A percentile compares a stretch with the other conserved stretches of the same genome.
These are phyloP conservation scores for Globisporangium mamillatum DNA, from an alignment of 352 stramenopile genomes.

Conservation along the genomic window DNA sequence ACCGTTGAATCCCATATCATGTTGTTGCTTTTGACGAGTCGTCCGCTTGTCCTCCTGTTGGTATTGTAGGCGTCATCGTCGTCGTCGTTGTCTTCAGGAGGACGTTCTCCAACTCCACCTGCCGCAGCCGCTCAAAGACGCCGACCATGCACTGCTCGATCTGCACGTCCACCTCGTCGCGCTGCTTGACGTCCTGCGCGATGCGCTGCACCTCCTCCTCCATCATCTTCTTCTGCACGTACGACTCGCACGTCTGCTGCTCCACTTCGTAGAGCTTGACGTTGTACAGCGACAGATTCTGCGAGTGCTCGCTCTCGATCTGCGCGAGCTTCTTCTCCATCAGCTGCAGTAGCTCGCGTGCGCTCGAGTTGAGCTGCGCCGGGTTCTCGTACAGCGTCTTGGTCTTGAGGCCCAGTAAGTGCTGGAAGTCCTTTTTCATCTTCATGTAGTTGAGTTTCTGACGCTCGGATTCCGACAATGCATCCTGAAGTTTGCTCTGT, in stretches of 20 bases:
- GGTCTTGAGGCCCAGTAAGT: conserved; percentile 39
- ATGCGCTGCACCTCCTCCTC: conserved; percentile 44
- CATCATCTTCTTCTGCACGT: conserved; percentile 42
- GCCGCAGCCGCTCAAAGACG: conserved; percentile 51
- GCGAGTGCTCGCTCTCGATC: conserved; percentile 36
- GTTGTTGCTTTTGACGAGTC: background rate
- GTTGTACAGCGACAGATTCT: conserved; percentile 41
- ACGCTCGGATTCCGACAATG: conserved; percentile 39
- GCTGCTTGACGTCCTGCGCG: conserved; percentile 34
- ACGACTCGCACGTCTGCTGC: conserved; percentile 54
- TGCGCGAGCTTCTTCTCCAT: conserved; percentile 43
- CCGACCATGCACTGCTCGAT: conserved; percentile 57
- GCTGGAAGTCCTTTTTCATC: conserved; percentile 51
- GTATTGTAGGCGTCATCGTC: background rate
- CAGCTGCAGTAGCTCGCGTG: conserved; percentile 33
- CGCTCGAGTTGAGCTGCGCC: conserved; percentile 28
- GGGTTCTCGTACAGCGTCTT: conserved; percentile 36
- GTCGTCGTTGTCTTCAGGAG: conserved; percentile 24
- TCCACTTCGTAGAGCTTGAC: conserved; percentile 47
- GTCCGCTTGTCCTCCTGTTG: background rate
- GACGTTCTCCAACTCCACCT: conserved; percentile 48
- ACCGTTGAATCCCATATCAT: background rate
- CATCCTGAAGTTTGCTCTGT: conserved; percentile 36
- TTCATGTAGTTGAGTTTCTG: conserved; percentile 41
- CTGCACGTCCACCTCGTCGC: conserved; percentile 45